Base-by-base conservation (phyloP, 805 yeast species). In the Myxozyma sirexii region DNA sequence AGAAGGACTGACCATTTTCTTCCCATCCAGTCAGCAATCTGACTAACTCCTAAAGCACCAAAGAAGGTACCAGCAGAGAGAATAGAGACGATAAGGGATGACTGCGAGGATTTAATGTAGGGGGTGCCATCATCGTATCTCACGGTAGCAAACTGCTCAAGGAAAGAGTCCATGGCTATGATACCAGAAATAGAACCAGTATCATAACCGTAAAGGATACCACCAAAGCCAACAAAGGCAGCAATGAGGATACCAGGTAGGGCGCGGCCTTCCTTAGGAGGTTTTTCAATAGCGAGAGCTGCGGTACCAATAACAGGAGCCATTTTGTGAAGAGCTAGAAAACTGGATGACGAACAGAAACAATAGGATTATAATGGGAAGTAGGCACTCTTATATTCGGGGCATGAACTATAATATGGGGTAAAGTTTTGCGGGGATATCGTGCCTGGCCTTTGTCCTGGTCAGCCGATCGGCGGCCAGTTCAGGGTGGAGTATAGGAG, bases 121-220 rank as follows among this genome's bases (percentile, higher is more conserved):
- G 21, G 39, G 21, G 6, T 27, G 24, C 62, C 62, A 33, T 38
- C 52, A 27, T 45, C 50, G 31, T 38, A 41, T 21, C 52, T 52
- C 37, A 3, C 37, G 15, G 37, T 33, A 33, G 37, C 37, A 38
- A 38, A 38, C 42, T 38, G 21, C 17, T 38, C 42, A 19, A 13
- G 21, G 51, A 53, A 58, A 3, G 46, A 26, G 23, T 45, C 45
- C 96, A 90, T 88, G 64, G 89, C 94, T 55, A 87, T 70, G 4
- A 90, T 75, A 63, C 88, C 90, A 71, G 90, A 89, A 54, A 90
- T 86, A 48, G 88, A 75, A 1, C 97, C 97, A 0, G 97, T 90
- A 72, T 90, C 97, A 70, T 88, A 90, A 1, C 97, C 97, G 71
- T 87, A 90, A 44, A 90, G 76, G 70, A 90, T 88, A 0, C 97